Evolutionary conservation across 768 basidiomycete genomes (phyloP), one percentile per base, ranked within the genome.

Genomic region (Lanmaoa pseudosensibilis): DNA sequence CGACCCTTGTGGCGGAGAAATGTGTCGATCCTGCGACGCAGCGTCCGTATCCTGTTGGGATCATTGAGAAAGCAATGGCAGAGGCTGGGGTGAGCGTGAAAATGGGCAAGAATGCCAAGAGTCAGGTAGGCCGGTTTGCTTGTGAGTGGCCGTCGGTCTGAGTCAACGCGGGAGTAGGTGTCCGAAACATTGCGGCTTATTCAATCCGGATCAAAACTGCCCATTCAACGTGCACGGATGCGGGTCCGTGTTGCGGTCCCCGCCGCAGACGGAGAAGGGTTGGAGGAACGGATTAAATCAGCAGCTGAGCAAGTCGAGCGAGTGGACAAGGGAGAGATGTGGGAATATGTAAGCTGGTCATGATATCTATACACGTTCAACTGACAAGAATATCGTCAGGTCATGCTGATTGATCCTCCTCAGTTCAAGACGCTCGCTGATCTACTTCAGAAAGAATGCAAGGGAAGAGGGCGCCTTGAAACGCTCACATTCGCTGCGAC

Each of bases 41-140:
- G 69, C 77, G 85, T 11, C 94, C 95, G 6, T 94, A 98, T 69
- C 88, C 94, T 6, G 92, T 96, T 33, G 88, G 92, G 18, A 92
- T 98, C 79, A 92, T 99, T 60, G 97, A 99, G 69, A 98, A 97
- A 73, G 94, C 94, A 0, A 96, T 99, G 96, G 75, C 84, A 10
- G 95, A 98, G 69, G 88, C 92, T 10, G 95, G 95, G 1, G 95
- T 90, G 73, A 96, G 92, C 62, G 88, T 96, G 27, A 89, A 91
- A 64, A 81, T 81, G 44, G 86, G 87, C 60, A 98, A 98, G 78
- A 88, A 83, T 21, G 95, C 94, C 5, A 99, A 99, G 76, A 90
- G 88, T 49, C 97, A 99, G 83, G 92, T 90, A 59, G 18, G 77
- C 32, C 2, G 4, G 32, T 34, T 37, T 41, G 40, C 18, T 43